phyloP scores from a whole-genome alignment of 2,329 filamentous ascomycete genomes.

The Curvularia spicifera region DNA sequence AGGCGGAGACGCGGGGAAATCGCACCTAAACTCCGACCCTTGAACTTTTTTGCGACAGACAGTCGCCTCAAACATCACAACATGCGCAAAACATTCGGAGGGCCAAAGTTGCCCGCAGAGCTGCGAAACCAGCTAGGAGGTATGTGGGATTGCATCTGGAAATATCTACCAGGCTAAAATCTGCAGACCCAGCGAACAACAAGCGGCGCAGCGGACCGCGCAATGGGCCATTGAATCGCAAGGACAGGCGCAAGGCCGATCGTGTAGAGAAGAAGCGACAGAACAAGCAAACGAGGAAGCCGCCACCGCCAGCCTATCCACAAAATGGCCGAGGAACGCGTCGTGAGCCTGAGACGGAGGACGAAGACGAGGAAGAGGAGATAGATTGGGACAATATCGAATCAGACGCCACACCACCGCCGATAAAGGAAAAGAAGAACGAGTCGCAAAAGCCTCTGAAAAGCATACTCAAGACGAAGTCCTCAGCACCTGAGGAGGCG shows the following conservation, averaged over 20 bases:
- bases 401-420: constrained; percentile 38
- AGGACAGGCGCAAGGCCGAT: constrained; percentile 71
- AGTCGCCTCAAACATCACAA: constrained; percentile 24
- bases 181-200: constrained; percentile 37
- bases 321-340: constrained; percentile 25
- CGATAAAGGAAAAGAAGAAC: constrained; percentile 22
- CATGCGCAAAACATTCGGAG: constrained; percentile 50
- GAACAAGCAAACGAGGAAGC: constrained; percentile 30
- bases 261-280: constrained; percentile 65
- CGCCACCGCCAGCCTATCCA: constrained; percentile 23
- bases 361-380: constrained; percentile 35
- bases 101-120: constrained; percentile 55
- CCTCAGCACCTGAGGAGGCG: constrained; percentile 12
- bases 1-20: constrained; percentile 32
- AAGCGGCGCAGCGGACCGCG: constrained; percentile 34
- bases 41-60: constrained; percentile 41
- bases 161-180: constrained; percentile 10
- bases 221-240: constrained; percentile 55
- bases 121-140: constrained; percentile 54
- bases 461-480: constrained; percentile 37
- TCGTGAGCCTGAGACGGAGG: constrained; percentile 22
- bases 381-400: constrained; percentile 44
- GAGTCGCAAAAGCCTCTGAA: constrained; percentile 39
- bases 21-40: constrained; percentile 34
- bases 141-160: constrained; percentile 10